Base-by-base conservation (phyloP, 805 yeast species). In the Starmerella geochares region DNA sequence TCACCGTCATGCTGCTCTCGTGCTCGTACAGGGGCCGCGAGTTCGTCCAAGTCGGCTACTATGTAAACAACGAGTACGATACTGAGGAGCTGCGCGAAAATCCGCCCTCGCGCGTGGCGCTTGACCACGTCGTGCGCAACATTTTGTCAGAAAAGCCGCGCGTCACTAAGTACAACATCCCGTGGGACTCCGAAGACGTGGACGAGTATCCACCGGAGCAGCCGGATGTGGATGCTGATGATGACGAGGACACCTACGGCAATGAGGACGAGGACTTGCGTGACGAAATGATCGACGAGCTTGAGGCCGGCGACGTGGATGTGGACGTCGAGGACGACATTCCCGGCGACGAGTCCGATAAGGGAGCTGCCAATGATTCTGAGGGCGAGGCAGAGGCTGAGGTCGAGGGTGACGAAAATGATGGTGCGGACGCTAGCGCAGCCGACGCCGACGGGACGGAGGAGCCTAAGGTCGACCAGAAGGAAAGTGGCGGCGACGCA, bases 91-190 rank as follows among this genome's bases (percentile, higher is more conserved):
- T 92, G 60, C 75, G 96, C 50, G 95, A 87, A 62, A 86, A 84
- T 56, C 96, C 96, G 1, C 97, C 97, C 2, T 77, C 81, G 1
- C 86, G 87, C 62, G 96, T 90, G 1, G 95, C 86, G 61, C 87
- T 90, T 3, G 95, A 86, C 51, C 92, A 84, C 61, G 95, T 92
- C 36, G 94, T 86, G 25, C 77, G 99, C 62, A 92, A 90, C 66
- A 84, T 92, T 32, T 71, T 92, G 51, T 97, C 97, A 3, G 97
- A 92, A 64, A 92, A 92, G 69, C 99, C 99, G 38, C 75, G 97
- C 58, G 98, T 92, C 36, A 92, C 99, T 6, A 73, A 96, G 56
- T 92, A 92, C 68, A 92, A 92, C 65, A 92, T 92, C 49, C 94
- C 87, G 3, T 92, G 99, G 99, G 62, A 60, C 48, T 46, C 51